Evolutionary conservation across 164 flowering plant species (phyloP), one percentile per base, ranked within the genome.

Genomic region (Aristolochia contorta): DNA sequence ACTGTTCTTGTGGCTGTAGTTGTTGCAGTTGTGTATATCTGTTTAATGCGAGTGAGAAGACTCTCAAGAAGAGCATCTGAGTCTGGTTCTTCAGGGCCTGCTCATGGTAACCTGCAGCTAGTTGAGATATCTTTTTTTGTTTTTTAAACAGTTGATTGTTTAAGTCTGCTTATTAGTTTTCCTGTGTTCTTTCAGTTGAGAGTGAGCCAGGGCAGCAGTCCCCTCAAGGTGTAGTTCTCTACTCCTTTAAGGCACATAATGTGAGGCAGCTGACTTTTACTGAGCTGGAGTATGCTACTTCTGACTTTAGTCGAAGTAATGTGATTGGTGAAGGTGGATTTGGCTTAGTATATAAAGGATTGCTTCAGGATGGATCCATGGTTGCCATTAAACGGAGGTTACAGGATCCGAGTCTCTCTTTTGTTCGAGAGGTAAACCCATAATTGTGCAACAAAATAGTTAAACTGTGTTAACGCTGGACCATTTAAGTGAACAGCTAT

Each of bases 351-450:
- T 77, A 78, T 61, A 78, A 71, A 62, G 84, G 82, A 49, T 47
- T 80, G 62, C 82, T 80, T 67, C 77, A 67, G 59, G 80, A 80
- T 69, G 82, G 84, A 54, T 69, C 79, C 50, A 61, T 76, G 12
- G 82, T 79, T 59, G 82, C 78, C 47, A 72, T 80, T 58, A 80
- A 80, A 68, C 73, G 80, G 67, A 73, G 69, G 30, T 23, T 64
- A 22, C 71, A 69, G 58, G 53, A 54, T 23, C 78, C 66, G 18
- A 68, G 57, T 49, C 71, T 47, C 32, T 43, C 54, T 55, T 77
- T 77, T 63, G 22, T 69, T 72, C 69, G 56, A 4, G 72, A 74
- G 80, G 82, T 79, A 72, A 72, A 54, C 23, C 8, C 12, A 37
- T 37, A 37, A 4, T 37, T 37, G 43, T 8, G 9, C 10, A 37